A percentile compares a stretch with the other conserved stretches of the same genome.
Evolutionary conservation across 345 rosid genomes (phyloP).

Genomic region (Raphanus raphanistrum): DNA sequence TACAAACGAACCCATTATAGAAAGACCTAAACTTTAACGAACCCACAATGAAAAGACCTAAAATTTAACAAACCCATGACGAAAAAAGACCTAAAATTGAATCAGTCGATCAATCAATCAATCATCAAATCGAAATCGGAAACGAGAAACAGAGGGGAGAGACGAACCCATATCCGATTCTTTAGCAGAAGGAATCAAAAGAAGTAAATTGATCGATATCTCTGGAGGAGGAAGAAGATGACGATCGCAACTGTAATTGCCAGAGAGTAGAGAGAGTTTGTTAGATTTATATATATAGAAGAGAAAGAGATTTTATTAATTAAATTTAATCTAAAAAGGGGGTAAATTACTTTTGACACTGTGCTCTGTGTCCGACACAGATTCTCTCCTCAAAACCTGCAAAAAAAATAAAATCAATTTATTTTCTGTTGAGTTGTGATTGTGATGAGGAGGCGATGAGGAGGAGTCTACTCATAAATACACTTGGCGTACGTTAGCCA

Average conservation of each 20-base stretch:
- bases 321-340: neutral
- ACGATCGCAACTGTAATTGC: constrained; percentile 27
- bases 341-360: constrained; percentile 4
- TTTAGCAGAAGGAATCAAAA: neutral
- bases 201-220: neutral
- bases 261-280: constrained; percentile 26
- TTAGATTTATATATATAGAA: constrained; percentile 16
- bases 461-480: constrained; percentile 28
- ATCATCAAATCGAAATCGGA: neutral
- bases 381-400: constrained; percentile 61
- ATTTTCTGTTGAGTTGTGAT: neutral
- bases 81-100: constrained; percentile 19
- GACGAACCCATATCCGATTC: constrained; percentile 35
- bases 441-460: constrained; percentile 25
- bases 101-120: constrained; percentile 4
- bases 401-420: constrained; percentile 3
- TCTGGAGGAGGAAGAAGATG: neutral
- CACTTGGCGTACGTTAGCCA: constrained; percentile 22
- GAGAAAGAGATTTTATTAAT: neutral
- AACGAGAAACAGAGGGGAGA: neutral
- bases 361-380: constrained; percentile 38
- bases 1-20: neutral
- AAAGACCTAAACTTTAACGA: constrained; percentile 26
- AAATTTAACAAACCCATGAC: constrained; percentile 17
- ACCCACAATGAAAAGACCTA: neutral